A percentile compares a stretch with the other conserved stretches of the same genome.
phyloP scores from a whole-genome alignment of 2,329 filamentous ascomycete genomes.

The Alternaria infectoria region DNA sequence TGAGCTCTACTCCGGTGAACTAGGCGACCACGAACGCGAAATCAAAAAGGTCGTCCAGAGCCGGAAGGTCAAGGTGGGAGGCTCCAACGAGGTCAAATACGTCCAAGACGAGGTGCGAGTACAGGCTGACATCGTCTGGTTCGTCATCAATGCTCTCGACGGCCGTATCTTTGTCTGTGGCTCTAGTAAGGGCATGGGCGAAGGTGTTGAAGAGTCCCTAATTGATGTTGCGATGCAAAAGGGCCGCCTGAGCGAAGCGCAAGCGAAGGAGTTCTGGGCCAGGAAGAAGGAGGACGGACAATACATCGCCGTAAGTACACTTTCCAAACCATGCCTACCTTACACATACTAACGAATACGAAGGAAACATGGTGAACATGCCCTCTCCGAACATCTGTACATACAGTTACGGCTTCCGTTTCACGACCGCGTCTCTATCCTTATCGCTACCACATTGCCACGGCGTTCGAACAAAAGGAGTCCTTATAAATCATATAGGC shows the following conservation, averaged over 20 bases:
- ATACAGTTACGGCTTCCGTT: background rate
- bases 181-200: constrained; percentile 94
- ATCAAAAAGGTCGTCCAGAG: constrained; percentile 60
- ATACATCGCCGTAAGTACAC: constrained; percentile 78
- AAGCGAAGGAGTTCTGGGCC: constrained; percentile 87
- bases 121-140: constrained; percentile 98
- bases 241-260: constrained; percentile 81
- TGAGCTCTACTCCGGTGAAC: constrained; percentile 95
- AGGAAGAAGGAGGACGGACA: constrained; percentile 91
- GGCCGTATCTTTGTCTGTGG: constrained; percentile 96
- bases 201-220: constrained; percentile 87
- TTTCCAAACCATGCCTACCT: background rate
- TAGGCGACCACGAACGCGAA: constrained; percentile 69
- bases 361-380: constrained; percentile 13
- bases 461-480: constrained; percentile 15
- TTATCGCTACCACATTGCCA: constrained; percentile 11
- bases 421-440: constrained; percentile 3
- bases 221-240: constrained; percentile 92
- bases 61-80: constrained; percentile 51
- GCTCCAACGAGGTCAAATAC: constrained; percentile 75
- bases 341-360: background rate
- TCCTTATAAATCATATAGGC: constrained; percentile 5
- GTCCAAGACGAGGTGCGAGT: constrained; percentile 93
- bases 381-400: background rate
- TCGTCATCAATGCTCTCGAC: constrained; percentile 94